A percentile compares a stretch with the other conserved stretches of the same genome.
These are phyloP conservation scores for Coemansia sp. DNA, from an alignment of 192 early-diverging fungal genomes.

Conservation along the genomic window DNA sequence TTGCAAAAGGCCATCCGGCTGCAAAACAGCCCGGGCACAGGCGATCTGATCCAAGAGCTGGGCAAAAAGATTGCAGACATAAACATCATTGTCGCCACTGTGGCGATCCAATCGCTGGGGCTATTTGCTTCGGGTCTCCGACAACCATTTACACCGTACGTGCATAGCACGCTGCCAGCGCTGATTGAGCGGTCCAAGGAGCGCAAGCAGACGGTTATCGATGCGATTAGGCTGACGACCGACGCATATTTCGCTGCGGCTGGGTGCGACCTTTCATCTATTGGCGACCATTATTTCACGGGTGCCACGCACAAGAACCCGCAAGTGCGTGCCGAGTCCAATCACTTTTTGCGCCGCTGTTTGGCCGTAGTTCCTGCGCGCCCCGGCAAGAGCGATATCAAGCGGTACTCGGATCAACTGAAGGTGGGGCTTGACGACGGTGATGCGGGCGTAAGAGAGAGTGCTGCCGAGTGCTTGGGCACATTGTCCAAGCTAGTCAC, in stretches of 20 bases:
- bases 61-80: conserved; percentile 85
- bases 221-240: conserved; percentile 75
- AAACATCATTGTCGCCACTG: conserved; percentile 82
- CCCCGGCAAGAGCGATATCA: conserved; percentile 80
- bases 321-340: conserved; percentile 75
- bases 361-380: conserved; percentile 68
- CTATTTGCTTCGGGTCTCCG: conserved; percentile 78
- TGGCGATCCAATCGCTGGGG: conserved; percentile 82
- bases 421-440: conserved; percentile 82
- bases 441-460: conserved; percentile 79
- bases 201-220: conserved; percentile 86
- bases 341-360: conserved; percentile 73
- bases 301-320: conserved; percentile 90
- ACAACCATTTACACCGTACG: conserved; percentile 77
- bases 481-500: conserved; percentile 87
- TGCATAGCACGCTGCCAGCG: conserved; percentile 63
- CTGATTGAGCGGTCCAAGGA: conserved; percentile 95
- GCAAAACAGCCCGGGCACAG: conserved; percentile 56
- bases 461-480: conserved; percentile 81
- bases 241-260: conserved; percentile 78
- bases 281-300: conserved; percentile 74
- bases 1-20: conserved; percentile 45
- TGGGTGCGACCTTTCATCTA: conserved; percentile 55
- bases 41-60: conserved; percentile 79
- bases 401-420: conserved; percentile 73